These are phyloP conservation scores for Pyrenopolyporus hunteri DNA, from an alignment of 495 filamentous ascomycete genomes.

Conservation along the genomic window DNA sequence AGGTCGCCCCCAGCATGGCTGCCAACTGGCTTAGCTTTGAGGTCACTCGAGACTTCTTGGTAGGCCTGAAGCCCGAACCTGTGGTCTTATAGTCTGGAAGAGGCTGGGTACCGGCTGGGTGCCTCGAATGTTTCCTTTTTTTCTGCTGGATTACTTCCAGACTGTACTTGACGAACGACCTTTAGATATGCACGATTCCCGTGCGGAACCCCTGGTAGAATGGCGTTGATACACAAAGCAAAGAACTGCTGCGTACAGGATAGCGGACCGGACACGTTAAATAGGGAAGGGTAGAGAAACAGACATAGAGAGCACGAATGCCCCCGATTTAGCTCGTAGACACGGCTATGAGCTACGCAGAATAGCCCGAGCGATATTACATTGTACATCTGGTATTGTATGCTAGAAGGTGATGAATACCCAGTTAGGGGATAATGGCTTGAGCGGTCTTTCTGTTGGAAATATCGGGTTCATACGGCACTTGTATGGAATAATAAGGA, in stretches of 20 bases:
- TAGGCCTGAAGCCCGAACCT: conserved; percentile 58
- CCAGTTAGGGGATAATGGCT: not conserved
- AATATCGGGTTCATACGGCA: too few species aligned
- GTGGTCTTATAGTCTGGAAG: conserved; percentile 23
- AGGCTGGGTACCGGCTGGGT: conserved; percentile 8
- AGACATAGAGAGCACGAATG: conserved; percentile 23
- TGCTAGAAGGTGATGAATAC: not conserved
- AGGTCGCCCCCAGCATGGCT: conserved; percentile 98
- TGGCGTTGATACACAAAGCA: conserved; percentile 9
- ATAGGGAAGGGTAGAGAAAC: conserved; percentile 31
- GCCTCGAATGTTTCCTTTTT: not conserved
- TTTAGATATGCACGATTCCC: conserved; percentile 27
- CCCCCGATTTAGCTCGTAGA: conserved; percentile 3
- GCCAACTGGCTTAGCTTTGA: conserved; percentile 98
- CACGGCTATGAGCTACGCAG: not conserved
- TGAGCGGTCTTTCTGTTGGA: not conserved
- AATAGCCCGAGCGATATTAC: not conserved
- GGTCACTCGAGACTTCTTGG: conserved; percentile 83
- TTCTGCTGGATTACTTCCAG: conserved; percentile 20
- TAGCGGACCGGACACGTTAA: conserved; percentile 8
- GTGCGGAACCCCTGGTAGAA: conserved; percentile 11
- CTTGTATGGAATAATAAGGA: too few species aligned
- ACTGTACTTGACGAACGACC: conserved; percentile 27
- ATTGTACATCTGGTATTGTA: not conserved
- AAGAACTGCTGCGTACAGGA: conserved; percentile 4